Evolutionary conservation across 139 green algal species (phyloP), one percentile per base, ranked within the genome.

Genomic region (Tetratostichococcus sp.): DNA sequence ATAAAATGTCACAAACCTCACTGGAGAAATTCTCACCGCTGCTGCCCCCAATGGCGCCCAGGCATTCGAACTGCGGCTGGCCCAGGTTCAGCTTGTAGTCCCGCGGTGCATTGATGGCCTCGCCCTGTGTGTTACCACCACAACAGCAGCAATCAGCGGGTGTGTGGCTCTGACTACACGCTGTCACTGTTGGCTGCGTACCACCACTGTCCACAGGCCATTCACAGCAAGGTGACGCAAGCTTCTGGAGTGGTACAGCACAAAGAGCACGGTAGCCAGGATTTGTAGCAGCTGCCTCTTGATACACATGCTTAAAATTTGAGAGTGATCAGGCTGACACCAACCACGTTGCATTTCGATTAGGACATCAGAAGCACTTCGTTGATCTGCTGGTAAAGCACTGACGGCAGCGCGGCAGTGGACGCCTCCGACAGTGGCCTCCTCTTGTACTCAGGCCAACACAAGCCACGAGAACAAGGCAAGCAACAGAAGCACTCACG

Each of bases 71-170:
- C 19, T 62, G 50, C 50, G 50, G 14, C 50, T 25, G 2, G 17
- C 67, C 67, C 31, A 72, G 22, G 33, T 30, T 58, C 32, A 72
- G 32, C 67, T 58, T 72, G 33, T 58, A 57, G 50, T 75, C 72
- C 30, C 25, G 22, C 2, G 31, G 28, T 19, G 59, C 62, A 35
- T 71, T 33, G 59, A 33, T 43, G 4, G 16, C 43, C 50, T 62
- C 50, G 34, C 72, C 72, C 65, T 77, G 58, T 35, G 25, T 21
- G 39, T 50, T 6, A 50, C 39, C 39, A 11, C 6, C 39, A 50
- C 11, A 50, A 50, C n/a, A n/a, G n/a, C n/a, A n/a, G n/a, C n/a
- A n/a, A n/a, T n/a, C n/a, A n/a, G n/a, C n/a, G n/a, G n/a, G n/a
- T n/a, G n/a, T n/a, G n/a, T n/a, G n/a, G n/a, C n/a, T n/a, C n/a